Evolutionary conservation across 192 early-diverging fungal species (phyloP).

Genomic region (Fimicolochytrium jonesii): DNA sequence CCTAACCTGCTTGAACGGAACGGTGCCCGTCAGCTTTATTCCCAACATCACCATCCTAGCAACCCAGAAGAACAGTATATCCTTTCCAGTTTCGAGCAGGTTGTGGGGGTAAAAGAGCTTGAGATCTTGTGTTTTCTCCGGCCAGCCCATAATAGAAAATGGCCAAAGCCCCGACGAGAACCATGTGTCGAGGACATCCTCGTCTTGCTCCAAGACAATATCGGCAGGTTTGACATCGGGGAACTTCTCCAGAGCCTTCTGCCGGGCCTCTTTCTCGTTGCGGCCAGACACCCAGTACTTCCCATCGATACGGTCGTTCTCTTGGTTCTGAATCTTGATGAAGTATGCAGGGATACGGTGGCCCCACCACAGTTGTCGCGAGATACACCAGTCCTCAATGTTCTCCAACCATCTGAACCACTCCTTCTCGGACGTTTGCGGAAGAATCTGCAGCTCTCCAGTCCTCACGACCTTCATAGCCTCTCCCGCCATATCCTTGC

Average conservation of each 20-base stretch:
- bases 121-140: conserved; percentile 82
- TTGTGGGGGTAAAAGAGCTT: conserved; percentile 85
- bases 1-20: conserved; percentile 74
- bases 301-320: conserved; percentile 48
- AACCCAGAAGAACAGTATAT: conserved; percentile 99
- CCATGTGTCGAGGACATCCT: conserved; percentile 98
- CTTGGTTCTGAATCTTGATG: conserved; percentile 60
- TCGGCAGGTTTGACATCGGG: conserved; percentile 55
- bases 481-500: conserved; percentile 77
- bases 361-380: conserved; percentile 99
- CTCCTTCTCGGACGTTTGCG: conserved; percentile 81
- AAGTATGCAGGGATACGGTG: conserved; percentile 95
- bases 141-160: conserved; percentile 97
- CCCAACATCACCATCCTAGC: conserved; percentile 99
- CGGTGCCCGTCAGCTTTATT: conserved; percentile 89
- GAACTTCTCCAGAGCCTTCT: conserved; percentile 75
- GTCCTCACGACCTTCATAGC: conserved; percentile 71
- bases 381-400: conserved; percentile 98
- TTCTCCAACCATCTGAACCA: conserved; percentile 96
- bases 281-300: conserved; percentile 87
- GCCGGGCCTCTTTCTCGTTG: conserved; percentile 67
- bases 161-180: conserved; percentile 99
- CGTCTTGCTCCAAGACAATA: conserved; percentile 80
- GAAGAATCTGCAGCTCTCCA: conserved; percentile 79
- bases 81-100: conserved; percentile 95